Percentiles rank a stretch among this genome's conserved stretches.
Conservation (phyloP, 495 filamentous ascomycete species). For the Staphylotrichum tortipilum region DNA sequence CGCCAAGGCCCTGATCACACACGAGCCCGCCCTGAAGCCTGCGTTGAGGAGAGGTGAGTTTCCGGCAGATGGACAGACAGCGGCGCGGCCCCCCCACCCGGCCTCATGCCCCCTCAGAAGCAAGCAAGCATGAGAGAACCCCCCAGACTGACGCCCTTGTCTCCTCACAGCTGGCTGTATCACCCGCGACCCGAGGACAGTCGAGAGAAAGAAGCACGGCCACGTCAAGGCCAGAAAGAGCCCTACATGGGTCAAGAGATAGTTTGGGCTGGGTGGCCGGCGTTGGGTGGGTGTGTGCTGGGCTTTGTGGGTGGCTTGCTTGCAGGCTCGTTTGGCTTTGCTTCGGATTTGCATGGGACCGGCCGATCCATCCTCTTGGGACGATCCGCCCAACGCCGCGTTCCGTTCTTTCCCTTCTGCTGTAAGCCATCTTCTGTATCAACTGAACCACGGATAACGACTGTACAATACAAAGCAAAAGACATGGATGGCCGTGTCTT, state of each 20-base stretch:
- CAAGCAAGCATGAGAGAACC: too few relatives aligned
- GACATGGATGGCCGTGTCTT: too few relatives aligned
- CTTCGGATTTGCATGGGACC: too few relatives aligned
- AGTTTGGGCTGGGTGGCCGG: constrained; percentile 19
- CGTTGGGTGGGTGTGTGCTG: constrained; percentile 10
- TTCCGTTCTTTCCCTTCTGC: too few relatives aligned
- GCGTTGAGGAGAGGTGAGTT: constrained; percentile 80
- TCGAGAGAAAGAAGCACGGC: constrained; percentile 98
- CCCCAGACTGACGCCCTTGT: too few relatives aligned
- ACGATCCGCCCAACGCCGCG: too few relatives aligned
- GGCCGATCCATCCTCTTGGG: background rate
- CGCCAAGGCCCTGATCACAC: constrained; percentile 75
- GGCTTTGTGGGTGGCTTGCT: background rate
- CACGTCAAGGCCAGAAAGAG: constrained; percentile 94
- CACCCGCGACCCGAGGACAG: constrained; percentile 81
- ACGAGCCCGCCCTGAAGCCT: constrained; percentile 85
- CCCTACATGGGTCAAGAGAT: constrained; percentile 95
- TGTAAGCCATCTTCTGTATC: constrained; percentile 18
- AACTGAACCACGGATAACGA: constrained; percentile 12
- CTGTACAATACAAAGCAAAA: constrained; percentile 18
- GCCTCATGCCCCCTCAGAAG: too few relatives aligned
- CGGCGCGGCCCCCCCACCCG: too few relatives aligned
- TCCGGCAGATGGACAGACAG: too few relatives aligned
- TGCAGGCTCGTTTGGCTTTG: too few relatives aligned
- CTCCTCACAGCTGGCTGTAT: constrained; percentile 90